phyloP scores from a whole-genome alignment of 768 basidiomycete species.

The Mycena sanguinolenta region DNA sequence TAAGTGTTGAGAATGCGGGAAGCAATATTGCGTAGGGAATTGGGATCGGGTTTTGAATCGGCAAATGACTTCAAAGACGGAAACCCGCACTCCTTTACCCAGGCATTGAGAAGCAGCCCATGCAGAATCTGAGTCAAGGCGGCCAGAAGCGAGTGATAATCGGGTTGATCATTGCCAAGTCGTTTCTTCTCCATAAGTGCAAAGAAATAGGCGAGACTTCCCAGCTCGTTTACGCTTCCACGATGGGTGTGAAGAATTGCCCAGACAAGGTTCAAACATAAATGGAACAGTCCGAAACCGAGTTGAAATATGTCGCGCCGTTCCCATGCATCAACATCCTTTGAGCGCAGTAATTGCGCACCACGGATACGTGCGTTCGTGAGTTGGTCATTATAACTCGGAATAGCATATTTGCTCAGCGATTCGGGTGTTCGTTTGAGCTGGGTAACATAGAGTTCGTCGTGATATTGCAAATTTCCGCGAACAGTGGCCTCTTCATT shows the following conservation, averaged over 20 bases:
- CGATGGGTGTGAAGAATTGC: slow-evolving; percentile 46
- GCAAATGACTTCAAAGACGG: slow-evolving; percentile 21
- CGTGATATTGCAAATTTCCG: slow-evolving; percentile 30
- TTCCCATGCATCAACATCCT: slow-evolving; percentile 32
- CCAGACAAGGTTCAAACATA: slow-evolving; percentile 52
- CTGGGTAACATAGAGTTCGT: slow-evolving; percentile 33
- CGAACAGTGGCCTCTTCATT: slow-evolving; percentile 31
- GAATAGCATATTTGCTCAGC: slow-evolving; percentile 28
- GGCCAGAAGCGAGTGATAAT: slow-evolving; percentile 42
- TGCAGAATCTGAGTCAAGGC: slow-evolving; percentile 36
- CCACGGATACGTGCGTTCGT: slow-evolving; percentile 33
- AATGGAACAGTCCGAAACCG: slow-evolving; percentile 49
- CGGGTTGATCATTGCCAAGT: slow-evolving; percentile 39
- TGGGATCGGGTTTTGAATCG: slow-evolving; percentile 36
- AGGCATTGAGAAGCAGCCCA: slow-evolving; percentile 39
- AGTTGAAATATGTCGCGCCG: slow-evolving; percentile 40
- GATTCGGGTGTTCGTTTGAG: slow-evolving; percentile 16
- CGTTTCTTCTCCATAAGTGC: slow-evolving; percentile 46
- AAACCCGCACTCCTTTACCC: slow-evolving; percentile 34
- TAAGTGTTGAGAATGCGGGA: slow-evolving; percentile 27
- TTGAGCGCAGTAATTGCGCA: slow-evolving; percentile 5
- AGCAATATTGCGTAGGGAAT: slow-evolving; percentile 29
- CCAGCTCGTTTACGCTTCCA: slow-evolving; percentile 41
- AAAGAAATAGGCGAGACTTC: slow-evolving; percentile 44
- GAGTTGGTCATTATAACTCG: slow-evolving; percentile 33